Conservation (phyloP, 2,329 filamentous ascomycete genomes). For the Whalleya microplaca region DNA sequence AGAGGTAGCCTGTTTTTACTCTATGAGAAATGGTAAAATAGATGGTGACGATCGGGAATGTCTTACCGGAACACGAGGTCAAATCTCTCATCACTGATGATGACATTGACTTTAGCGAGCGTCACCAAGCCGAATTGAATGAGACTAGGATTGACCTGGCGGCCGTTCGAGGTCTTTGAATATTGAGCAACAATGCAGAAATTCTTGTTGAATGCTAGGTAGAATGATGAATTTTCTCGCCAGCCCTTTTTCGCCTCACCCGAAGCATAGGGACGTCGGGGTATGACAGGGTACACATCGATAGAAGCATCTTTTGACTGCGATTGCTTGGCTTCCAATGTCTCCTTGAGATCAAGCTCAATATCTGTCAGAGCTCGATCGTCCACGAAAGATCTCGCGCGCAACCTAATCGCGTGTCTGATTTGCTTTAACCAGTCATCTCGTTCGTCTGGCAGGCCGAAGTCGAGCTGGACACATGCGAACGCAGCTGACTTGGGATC, state of each 20-base stretch:
- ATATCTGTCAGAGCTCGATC: conserved; percentile 51
- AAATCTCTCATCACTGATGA: conserved; percentile 59
- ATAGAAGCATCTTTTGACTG: conserved; percentile 38
- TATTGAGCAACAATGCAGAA: conserved; percentile 58
- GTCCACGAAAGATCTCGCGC: conserved; percentile 35
- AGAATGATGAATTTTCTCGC: conserved; percentile 56
- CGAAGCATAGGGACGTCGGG: conserved; percentile 47
- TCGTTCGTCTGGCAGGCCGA: conserved; percentile 51
- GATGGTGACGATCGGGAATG: not conserved
- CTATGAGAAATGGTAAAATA: conserved; percentile 9
- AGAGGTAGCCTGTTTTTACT: conserved; percentile 43
- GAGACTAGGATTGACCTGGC: conserved; percentile 52
- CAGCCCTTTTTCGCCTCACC: conserved; percentile 49
- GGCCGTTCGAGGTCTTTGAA: conserved; percentile 48
- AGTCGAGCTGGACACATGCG: conserved; percentile 53
- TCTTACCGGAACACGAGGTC: conserved; percentile 57
- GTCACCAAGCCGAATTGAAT: conserved; percentile 57
- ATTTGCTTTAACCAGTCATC: conserved; percentile 55
- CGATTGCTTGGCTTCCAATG: conserved; percentile 51
- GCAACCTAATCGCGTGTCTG: conserved; percentile 43
- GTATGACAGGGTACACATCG: conserved; percentile 58
- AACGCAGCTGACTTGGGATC: conserved; percentile 49
- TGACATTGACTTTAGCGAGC: conserved; percentile 55
- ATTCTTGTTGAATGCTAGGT: conserved; percentile 57
- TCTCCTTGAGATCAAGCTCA: conserved; percentile 48